Evolutionary conservation across 805 yeast species (phyloP), one percentile per base, ranked within the genome.

Genomic region (Lachancea sp.): DNA sequence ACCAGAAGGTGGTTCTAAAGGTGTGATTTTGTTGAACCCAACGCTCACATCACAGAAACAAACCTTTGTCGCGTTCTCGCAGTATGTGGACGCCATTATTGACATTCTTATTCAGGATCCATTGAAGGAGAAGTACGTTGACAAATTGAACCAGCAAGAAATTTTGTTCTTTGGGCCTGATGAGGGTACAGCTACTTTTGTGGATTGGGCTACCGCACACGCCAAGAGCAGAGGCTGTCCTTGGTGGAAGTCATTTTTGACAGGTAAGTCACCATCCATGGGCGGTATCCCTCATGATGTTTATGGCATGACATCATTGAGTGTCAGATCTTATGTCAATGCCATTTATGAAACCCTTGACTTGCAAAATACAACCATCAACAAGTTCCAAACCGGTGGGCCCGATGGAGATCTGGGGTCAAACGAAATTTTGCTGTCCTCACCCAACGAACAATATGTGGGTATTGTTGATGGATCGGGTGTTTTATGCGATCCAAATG

Each of bases 241-340:
- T 42, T 88, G 96, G 89, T 91, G 99, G 99, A 91, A 88, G 69
- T 91, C 98, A 1, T 91, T 91, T 73, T 83, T 93, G 68, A 91
- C 99, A 27, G 99, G 99, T 56, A 93, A 93, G 70, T 78, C 89
- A 36, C 95, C 95, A 46, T 69, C 75, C 36, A 68, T 91, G 47
- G 99, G 99, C 60, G 99, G 99, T 65, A 93, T 91, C 62, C 99
- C 99, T 42, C 99, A 91, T 67, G 99, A 91, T 65, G 91, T 79
- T 60, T 91, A 89, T 65, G 99, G 99, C 64, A 91, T 91, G 99
- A 91, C 99, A 6, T 82, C 97, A 7, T 71, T 91, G 52, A 87
- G 96, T 42, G 97, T 93, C 39, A 79, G 98, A 58, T 87, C 95
- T 40, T 91, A 81, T 63, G 95, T 91, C 47, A 82, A 85, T 62